Evolutionary conservation across 2,329 filamentous ascomycete species (phyloP).

Genomic region (Phialophora chinensis): DNA sequence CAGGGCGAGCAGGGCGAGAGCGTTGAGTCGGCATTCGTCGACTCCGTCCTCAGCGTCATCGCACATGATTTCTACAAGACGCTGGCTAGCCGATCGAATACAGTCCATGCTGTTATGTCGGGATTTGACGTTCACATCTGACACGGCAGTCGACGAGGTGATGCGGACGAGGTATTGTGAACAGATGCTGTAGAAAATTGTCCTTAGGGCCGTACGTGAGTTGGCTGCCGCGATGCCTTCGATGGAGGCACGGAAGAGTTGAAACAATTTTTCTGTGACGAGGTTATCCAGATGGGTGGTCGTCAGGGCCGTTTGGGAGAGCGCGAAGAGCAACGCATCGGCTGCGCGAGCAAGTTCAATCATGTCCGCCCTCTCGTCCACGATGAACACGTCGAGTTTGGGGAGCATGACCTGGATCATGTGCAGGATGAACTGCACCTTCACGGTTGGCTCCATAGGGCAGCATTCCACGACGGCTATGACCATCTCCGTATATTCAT

Average conservation of each 20-base stretch:
- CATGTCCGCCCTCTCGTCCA: constrained; percentile 71
- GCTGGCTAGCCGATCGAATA: constrained; percentile 78
- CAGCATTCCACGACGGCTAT: constrained; percentile 82
- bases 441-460: constrained; percentile 74
- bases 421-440: constrained; percentile 81
- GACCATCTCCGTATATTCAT: constrained; percentile 82
- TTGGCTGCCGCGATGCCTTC: constrained; percentile 75
- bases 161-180: constrained; percentile 82
- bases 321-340: constrained; percentile 63
- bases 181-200: constrained; percentile 89
- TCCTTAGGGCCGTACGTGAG: constrained; percentile 73
- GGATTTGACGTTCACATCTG: constrained; percentile 52
- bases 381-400: constrained; percentile 78
- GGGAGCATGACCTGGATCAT: constrained; percentile 86
- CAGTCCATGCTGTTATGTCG: constrained; percentile 66
- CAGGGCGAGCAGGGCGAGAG: constrained; percentile 80
- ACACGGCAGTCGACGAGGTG: constrained; percentile 53
- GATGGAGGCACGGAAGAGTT: constrained; percentile 87
- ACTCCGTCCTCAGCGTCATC: constrained; percentile 91
- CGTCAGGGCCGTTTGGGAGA: constrained; percentile 42
- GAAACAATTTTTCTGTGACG: constrained; percentile 85
- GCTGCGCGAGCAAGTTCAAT: constrained; percentile 77
- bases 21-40: constrained; percentile 79
- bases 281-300: constrained; percentile 64
- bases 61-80: constrained; percentile 83